A percentile compares a stretch with the other conserved stretches of the same genome.
Evolutionary conservation across 176 grass and related monocot genomes (phyloP).

Genomic region (Avena eriantha): DNA sequence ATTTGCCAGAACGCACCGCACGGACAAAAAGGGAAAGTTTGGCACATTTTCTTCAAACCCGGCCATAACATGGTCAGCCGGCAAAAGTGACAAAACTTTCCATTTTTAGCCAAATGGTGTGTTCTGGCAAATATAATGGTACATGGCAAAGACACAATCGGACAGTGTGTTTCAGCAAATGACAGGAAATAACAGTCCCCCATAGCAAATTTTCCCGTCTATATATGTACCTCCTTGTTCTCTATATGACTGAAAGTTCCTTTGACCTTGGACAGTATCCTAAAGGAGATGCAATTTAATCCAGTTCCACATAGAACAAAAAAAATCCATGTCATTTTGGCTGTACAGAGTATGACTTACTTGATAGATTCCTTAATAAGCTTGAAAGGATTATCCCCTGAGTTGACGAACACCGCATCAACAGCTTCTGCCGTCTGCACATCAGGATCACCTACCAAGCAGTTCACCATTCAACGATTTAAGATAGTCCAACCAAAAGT

Average conservation of each 20-base stretch:
- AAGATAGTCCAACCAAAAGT: neutral
- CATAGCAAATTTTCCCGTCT: neutral
- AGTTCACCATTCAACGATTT: neutral
- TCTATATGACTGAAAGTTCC: constrained; percentile 60
- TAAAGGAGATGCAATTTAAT: constrained; percentile 3
- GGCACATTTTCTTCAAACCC: too few species aligned
- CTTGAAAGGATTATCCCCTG: constrained; percentile 52
- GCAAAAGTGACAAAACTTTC: too few species aligned
- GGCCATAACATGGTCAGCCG: too few species aligned
- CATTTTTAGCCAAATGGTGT: too few species aligned
- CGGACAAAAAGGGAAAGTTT: too few species aligned
- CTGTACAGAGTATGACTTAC: constrained; percentile 13
- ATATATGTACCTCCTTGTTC: constrained; percentile 51
- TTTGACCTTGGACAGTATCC: constrained; percentile 52
- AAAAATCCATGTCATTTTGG: neutral
- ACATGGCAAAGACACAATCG: too few species aligned
- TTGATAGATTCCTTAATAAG: constrained; percentile 49
- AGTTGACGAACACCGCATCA: constrained; percentile 48
- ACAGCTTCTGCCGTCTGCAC: constrained; percentile 39
- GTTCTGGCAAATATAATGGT: too few species aligned
- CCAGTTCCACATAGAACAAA: neutral
- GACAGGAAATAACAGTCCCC: too few species aligned
- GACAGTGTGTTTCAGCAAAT: too few species aligned
- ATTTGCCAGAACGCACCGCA: too few species aligned
- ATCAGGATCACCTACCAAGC: constrained; percentile 55